Conservation (phyloP, 2,329 filamentous ascomycete species). For the Gyromitra esculenta region DNA sequence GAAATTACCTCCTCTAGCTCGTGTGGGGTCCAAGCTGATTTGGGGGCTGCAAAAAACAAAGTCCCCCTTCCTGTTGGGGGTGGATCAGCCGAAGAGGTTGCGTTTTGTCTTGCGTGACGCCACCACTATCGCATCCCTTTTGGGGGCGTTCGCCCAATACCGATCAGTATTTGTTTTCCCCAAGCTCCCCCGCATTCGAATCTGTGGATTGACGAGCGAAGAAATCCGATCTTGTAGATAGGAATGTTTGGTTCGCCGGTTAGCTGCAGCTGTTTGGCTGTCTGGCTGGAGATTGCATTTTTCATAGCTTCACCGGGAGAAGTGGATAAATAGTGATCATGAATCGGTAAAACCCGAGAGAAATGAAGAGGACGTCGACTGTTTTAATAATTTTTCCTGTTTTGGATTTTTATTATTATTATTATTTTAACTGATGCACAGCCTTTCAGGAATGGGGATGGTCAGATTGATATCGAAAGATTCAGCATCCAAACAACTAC, state of each 20-base stretch:
- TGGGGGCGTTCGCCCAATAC: constrained; percentile 24
- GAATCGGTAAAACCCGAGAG: background rate
- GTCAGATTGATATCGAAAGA: constrained; percentile 37
- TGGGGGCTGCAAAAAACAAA: constrained; percentile 1
- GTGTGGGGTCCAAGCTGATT: constrained; percentile 31
- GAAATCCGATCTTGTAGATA: constrained; percentile 33
- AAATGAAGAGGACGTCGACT: background rate
- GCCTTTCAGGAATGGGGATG: constrained; percentile 19
- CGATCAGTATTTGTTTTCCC: constrained; percentile 31
- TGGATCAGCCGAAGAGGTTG: constrained; percentile 41
- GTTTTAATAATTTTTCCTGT: constrained; percentile 6
- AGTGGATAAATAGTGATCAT: constrained; percentile 29
- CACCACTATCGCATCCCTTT: constrained; percentile 29
- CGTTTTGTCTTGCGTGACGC: constrained; percentile 40
- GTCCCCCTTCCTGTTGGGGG: constrained; percentile 14
- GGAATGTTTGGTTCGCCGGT: background rate
- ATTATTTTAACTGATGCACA: constrained; percentile 5
- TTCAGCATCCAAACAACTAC: background rate
- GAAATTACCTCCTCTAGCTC: constrained; percentile 20
- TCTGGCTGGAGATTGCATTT: background rate
- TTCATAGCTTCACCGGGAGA: constrained; percentile 20
- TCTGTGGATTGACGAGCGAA: constrained; percentile 22
- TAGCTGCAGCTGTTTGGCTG: background rate
- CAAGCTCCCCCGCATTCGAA: constrained; percentile 36
- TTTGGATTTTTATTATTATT: constrained; percentile 1